Conservation (phyloP, 768 basidiomycete species). For the Panaeolus papilionaceus region DNA sequence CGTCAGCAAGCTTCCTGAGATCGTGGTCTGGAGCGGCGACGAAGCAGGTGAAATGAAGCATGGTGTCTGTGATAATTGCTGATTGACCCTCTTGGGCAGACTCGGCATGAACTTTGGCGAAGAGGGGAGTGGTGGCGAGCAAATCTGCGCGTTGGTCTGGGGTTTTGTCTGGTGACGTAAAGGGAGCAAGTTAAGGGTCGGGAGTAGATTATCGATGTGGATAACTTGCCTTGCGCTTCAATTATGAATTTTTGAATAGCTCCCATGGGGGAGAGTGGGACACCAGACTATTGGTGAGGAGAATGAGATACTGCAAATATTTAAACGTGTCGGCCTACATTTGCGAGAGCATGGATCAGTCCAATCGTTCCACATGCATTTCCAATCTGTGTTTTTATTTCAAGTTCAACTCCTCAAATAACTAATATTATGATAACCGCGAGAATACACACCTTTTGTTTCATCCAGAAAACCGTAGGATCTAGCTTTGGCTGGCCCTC, state of each 20-base stretch:
- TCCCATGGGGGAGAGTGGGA: conserved; percentile 60
- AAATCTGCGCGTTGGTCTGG: conserved; percentile 77
- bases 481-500: conserved; percentile 57
- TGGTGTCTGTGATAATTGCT: conserved; percentile 63
- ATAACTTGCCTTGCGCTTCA: conserved; percentile 57
- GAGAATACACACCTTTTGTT: conserved; percentile 70
- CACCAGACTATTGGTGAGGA: conserved; percentile 50
- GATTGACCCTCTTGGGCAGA: conserved; percentile 77
- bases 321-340: conserved; percentile 53
- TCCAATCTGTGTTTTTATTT: conserved; percentile 53
- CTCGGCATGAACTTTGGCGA: conserved; percentile 78
- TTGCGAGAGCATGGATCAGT: conserved; percentile 81
- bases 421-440: background rate
- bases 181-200: background rate
- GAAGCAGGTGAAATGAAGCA: conserved; percentile 90
- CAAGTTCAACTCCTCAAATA: background rate
- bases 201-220: background rate
- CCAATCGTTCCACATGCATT: conserved; percentile 93
- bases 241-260: conserved; percentile 72
- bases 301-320: background rate
- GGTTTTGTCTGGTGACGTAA: conserved; percentile 54
- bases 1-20: conserved; percentile 36
- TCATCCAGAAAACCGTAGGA: conserved; percentile 82
- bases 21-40: conserved; percentile 64
- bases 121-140: conserved; percentile 78